These are phyloP conservation scores for Larix sibirica DNA, from an alignment of 83 land plant genomes.

Conservation along the genomic window DNA sequence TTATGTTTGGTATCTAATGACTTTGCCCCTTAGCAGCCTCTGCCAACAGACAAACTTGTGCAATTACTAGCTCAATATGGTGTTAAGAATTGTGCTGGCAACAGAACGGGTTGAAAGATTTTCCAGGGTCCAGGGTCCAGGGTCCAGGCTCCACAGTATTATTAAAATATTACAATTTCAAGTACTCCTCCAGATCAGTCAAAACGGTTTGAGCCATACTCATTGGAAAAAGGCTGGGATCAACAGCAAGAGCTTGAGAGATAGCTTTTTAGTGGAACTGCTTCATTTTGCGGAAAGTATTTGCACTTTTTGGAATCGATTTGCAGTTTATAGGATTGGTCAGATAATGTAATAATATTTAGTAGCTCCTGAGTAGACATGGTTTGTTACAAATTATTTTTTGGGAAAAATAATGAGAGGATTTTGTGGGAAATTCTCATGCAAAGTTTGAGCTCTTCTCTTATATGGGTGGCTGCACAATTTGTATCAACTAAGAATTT, in stretches of 20 bases:
- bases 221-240: constrained; percentile 30
- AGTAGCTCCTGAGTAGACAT: neutral
- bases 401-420: neutral
- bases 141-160: neutral
- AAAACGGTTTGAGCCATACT: constrained; percentile 31
- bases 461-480: neutral
- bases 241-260: constrained; percentile 17
- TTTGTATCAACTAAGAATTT: neutral
- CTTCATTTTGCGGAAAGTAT: neutral
- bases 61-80: constrained; percentile 9
- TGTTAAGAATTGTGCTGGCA: neutral
- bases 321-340: neutral
- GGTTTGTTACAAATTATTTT: neutral
- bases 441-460: neutral
- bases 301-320: neutral
- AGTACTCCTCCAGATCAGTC: constrained; percentile 31
- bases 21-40: neutral
- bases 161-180: constrained; percentile 11
- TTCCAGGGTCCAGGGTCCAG: neutral
- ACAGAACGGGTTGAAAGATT: neutral
- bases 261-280: constrained; percentile 18
- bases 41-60: constrained; percentile 7
- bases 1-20: neutral
- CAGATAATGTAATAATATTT: neutral
- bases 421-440: neutral